Percentiles rank a stretch among this genome's conserved stretches.
Evolutionary conservation across 106 monocot species (phyloP).

Genomic region (Alisma plantagoaquatica): DNA sequence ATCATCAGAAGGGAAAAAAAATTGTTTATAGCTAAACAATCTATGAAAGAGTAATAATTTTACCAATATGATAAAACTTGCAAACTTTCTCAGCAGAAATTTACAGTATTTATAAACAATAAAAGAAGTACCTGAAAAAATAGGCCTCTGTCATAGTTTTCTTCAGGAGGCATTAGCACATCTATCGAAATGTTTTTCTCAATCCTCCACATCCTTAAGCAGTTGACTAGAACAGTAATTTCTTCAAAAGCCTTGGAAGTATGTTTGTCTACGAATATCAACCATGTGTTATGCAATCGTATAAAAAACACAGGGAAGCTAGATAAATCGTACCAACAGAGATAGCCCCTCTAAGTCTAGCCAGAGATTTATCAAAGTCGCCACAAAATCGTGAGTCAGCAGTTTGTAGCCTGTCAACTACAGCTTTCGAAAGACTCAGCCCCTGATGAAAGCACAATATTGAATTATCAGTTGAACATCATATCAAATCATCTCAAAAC

Average conservation of each 20-base stretch:
- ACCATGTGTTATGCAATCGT: not conserved
- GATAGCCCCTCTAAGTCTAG: constrained; percentile 91
- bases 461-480: not conserved
- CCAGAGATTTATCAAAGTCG: constrained; percentile 62
- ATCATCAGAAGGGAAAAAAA: no score
- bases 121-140: constrained; percentile 98
- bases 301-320: not conserved
- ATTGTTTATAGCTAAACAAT: no score
- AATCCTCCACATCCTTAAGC: constrained; percentile 67
- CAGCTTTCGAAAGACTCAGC: constrained; percentile 59
- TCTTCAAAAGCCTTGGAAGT: constrained; percentile 82
- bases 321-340: constrained; percentile 62
- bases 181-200: constrained; percentile 60
- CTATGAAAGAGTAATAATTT: no score
- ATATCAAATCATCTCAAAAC: no score
- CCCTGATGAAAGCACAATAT: constrained; percentile 28
- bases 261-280: constrained; percentile 34
- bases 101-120: no score
- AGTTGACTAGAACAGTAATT: constrained; percentile 60
- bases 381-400: constrained; percentile 90
- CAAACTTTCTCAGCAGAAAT: no score
- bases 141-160: constrained; percentile 47
- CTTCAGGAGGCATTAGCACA: constrained; percentile 83
- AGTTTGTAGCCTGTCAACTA: constrained; percentile 81
- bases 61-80: no score